Evolutionary conservation across 2,329 filamentous ascomycete genomes (phyloP).

Genomic region (Ophiocordyceps camponoti-leonardi): DNA sequence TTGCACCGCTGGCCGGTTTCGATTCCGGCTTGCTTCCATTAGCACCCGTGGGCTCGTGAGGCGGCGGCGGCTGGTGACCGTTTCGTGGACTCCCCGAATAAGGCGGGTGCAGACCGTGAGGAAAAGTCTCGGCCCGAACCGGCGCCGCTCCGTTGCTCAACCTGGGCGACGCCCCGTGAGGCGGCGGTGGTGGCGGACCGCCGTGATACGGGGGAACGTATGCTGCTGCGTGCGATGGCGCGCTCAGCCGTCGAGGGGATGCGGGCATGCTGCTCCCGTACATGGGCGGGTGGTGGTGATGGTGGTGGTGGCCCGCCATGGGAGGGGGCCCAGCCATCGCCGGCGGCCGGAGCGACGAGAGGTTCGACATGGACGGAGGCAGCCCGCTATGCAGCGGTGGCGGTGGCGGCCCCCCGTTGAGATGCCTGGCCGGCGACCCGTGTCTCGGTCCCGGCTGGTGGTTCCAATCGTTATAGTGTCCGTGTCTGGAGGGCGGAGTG

Average conservation of each 20-base stretch:
- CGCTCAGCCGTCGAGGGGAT: slow-evolving; percentile 28
- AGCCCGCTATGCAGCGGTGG: slow-evolving; percentile 11
- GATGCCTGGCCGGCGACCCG: slow-evolving; percentile 26
- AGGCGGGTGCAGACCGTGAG: slow-evolving; percentile 24
- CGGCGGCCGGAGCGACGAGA: slow-evolving; percentile 32
- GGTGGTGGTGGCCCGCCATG: slow-evolving; percentile 23
- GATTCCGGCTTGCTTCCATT: slow-evolving; percentile 18
- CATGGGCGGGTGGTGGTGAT: slow-evolving; percentile 19
- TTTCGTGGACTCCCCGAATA: slow-evolving; percentile 29
- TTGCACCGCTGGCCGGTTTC: slow-evolving; percentile 45
- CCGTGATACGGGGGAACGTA: slow-evolving; percentile 21
- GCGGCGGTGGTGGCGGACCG: slow-evolving; percentile 9
- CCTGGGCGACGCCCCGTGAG: slow-evolving; percentile 12
- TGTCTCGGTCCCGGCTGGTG: slow-evolving; percentile 31
- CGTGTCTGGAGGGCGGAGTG: slow-evolving; percentile 8
- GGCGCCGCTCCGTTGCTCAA: slow-evolving; percentile 17
- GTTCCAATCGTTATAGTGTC: slow-evolving; percentile 28
- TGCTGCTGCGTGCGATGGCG: slow-evolving; percentile 22
- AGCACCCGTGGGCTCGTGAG: slow-evolving; percentile 7
- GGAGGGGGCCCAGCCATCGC: slow-evolving; percentile 24
- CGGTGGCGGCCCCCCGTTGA: slow-evolving; percentile 27
- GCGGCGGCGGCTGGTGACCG: slow-evolving; percentile 10
- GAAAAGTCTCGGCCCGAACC: slow-evolving; percentile 15
- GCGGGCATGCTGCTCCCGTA: slow-evolving; percentile 27
- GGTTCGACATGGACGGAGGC: slow-evolving; percentile 12